These are phyloP conservation scores for Clitopilus hobsonii DNA, from an alignment of 768 basidiomycete genomes.

Conservation along the genomic window DNA sequence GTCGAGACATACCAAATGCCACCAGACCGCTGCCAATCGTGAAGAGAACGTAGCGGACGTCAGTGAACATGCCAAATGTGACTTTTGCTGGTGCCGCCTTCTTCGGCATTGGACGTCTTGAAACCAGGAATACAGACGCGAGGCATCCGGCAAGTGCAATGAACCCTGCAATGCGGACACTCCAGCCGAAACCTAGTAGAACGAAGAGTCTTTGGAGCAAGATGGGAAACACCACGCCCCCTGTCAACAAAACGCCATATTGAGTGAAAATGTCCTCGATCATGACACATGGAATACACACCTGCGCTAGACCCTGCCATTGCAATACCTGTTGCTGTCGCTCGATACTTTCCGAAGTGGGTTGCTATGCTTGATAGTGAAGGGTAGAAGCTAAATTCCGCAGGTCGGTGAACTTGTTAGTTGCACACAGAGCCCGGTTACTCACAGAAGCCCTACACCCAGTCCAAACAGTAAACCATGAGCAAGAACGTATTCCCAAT, in stretches of 20 bases:
- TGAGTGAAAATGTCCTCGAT: background rate
- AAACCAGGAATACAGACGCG: slow-evolving; percentile 43
- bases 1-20: slow-evolving; percentile 46
- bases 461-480: slow-evolving; percentile 67
- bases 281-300: slow-evolving; percentile 18
- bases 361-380: slow-evolving; percentile 63
- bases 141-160: slow-evolving; percentile 43
- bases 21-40: slow-evolving; percentile 51
- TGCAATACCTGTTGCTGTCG: slow-evolving; percentile 68
- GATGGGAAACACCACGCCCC: slow-evolving; percentile 68
- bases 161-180: slow-evolving; percentile 53
- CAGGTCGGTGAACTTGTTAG: slow-evolving; percentile 5
- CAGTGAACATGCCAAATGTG: slow-evolving; percentile 35
- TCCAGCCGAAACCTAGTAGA: slow-evolving; percentile 56
- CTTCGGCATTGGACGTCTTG: slow-evolving; percentile 23
- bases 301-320: slow-evolving; percentile 67
- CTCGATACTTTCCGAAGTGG: slow-evolving; percentile 59
- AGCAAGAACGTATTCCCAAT: slow-evolving; percentile 56
- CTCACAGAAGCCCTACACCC: slow-evolving; percentile 61
- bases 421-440: slow-evolving; percentile 9
- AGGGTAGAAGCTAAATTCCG: slow-evolving; percentile 57
- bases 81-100: slow-evolving; percentile 21
- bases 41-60: slow-evolving; percentile 49
- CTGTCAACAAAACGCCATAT: slow-evolving; percentile 22
- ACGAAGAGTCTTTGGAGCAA: slow-evolving; percentile 55